Evolutionary conservation across 345 rosid species (phyloP), one percentile per base, ranked within the genome.

Genomic region (Bruguiera sexangula): DNA sequence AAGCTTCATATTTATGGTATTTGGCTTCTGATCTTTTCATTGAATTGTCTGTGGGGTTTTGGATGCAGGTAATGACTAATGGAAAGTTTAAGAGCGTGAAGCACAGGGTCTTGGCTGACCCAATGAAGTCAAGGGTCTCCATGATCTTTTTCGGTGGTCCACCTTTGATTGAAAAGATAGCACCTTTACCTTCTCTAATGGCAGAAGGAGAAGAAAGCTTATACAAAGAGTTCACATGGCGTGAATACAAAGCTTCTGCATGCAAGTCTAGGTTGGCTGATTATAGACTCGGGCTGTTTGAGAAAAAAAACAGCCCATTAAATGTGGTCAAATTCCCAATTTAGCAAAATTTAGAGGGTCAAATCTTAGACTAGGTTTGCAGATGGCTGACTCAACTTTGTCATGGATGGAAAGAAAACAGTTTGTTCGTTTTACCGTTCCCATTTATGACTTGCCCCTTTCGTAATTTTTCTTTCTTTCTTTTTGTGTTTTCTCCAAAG

Each of bases 101-200:
- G 78, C 98, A 94, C 26, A 86, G 98, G 29, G 98, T 94, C 6
- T 39, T 94, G 76, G 78, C 92, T 20, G 95, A 79, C 50, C 81
- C 82, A 32, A 76, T 22, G 39, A 84, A 78, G 71, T 78, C 97
- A 15, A 91, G 98, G 22, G 31, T 94, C 18, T 94, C 98, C 1
- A 94, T 94, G 97, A 86, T 94, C 56, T 94, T 81, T 43, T 94
- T 94, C 50, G 96, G 96, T 15, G 97, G 93, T 20, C 97, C 98
- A 26, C 81, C 95, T 21, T 67, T 85, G 74, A 69, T 36, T 58
- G 82, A 85, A 69, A 88, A 77, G 80, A 89, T 94, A 31, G 80
- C 81, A 3, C 87, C 98, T 59, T 65, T 91, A 6, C 72, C 82
- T 0, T 75, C 80, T 2, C 73, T 94, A 18, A 21, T 88, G 73